Evolutionary conservation across 2,329 filamentous ascomycete genomes (phyloP), one percentile per base, ranked within the genome.

Genomic region (Penicillium sp.): DNA sequence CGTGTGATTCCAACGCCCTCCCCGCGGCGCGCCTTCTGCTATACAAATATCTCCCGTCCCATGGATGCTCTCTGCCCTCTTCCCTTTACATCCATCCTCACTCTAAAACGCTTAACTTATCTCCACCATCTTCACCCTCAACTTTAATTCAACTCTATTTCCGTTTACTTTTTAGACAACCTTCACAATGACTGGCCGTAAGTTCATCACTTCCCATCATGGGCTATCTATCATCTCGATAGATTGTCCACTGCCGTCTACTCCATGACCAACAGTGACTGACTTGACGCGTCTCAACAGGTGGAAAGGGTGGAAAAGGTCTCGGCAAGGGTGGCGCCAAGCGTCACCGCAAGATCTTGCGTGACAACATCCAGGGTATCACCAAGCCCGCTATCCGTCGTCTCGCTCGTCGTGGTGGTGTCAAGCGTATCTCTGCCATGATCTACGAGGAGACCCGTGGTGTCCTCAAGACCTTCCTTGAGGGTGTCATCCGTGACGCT

Each of bases 381-480:
- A 96, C 90, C 70, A 96, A 96, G 87, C 90, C 90, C 67, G 90
- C 90, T 68, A 96, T 96, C 77, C 86, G 90, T 69, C 90, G 90
- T 94, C 89, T 96, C 73, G 90, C 90, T 61, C 90, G 90, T 78
- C 89, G 90, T 93, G 90, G 90, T 76, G 90, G 90, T 90, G 90
- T 96, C 82, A 96, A 96, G 88, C 90, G 90, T 95, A 96, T 96
- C 69, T 95, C 89, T 68, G 90, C 90, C 72, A 94, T 87, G 84
- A 88, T 88, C 77, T 88, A 88, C 78, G 84, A 87, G 72, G 83
- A 88, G 78, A 88, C 85, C 64, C 84, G 85, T 69, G 83, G 83
- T 79, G 85, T 88, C 65, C 79, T 88, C 65, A 88, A 88, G 81
- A 84, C 84, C 72, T 88, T 88, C 82, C 83, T 88, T 63, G 85